These are phyloP conservation scores for Lecanicillium sp. DNA, from an alignment of 2,329 filamentous ascomycete genomes.

Conservation along the genomic window DNA sequence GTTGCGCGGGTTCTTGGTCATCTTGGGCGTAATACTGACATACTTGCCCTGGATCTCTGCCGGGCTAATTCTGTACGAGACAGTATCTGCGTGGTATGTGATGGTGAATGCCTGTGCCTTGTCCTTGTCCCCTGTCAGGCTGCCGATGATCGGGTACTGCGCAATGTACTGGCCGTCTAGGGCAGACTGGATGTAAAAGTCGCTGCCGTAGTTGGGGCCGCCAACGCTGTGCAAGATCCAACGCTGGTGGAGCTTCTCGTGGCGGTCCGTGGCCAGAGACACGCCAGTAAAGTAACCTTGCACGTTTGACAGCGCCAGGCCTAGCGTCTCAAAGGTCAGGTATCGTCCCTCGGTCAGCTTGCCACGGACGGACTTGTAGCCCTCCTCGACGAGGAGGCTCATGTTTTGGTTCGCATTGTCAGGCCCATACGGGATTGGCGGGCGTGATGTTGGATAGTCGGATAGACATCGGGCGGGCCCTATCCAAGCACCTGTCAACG, in stretches of 20 bases:
- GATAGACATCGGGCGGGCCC: constrained; percentile 32
- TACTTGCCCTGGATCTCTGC: neutral
- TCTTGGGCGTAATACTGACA: neutral
- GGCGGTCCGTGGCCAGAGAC: constrained; percentile 12
- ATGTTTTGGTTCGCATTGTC: constrained; percentile 21
- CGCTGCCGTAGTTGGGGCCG: constrained; percentile 13
- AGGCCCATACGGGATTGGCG: constrained; percentile 34
- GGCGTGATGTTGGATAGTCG: constrained; percentile 12
- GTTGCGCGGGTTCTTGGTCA: neutral
- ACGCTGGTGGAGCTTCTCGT: constrained; percentile 34
- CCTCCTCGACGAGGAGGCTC: constrained; percentile 35
- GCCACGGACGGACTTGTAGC: constrained; percentile 43
- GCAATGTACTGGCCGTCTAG: constrained; percentile 16
- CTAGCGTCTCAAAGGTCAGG: constrained; percentile 37
- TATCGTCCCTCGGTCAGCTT: constrained; percentile 45
- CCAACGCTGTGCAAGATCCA: constrained; percentile 38
- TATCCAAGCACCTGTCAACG: constrained; percentile 15
- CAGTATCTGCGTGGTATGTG: constrained; percentile 1
- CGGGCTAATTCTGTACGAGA: constrained; percentile 1
- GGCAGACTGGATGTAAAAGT: constrained; percentile 18
- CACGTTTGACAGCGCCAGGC: constrained; percentile 27
- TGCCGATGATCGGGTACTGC: neutral
- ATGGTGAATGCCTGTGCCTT: constrained; percentile 3
- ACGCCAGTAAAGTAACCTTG: constrained; percentile 16
- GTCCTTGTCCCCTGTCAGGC: constrained; percentile 5